Percentiles rank a stretch among this genome's conserved stretches.
phyloP scores from a whole-genome alignment of 148 eudicot species.

The Simmondsia chinensis region DNA sequence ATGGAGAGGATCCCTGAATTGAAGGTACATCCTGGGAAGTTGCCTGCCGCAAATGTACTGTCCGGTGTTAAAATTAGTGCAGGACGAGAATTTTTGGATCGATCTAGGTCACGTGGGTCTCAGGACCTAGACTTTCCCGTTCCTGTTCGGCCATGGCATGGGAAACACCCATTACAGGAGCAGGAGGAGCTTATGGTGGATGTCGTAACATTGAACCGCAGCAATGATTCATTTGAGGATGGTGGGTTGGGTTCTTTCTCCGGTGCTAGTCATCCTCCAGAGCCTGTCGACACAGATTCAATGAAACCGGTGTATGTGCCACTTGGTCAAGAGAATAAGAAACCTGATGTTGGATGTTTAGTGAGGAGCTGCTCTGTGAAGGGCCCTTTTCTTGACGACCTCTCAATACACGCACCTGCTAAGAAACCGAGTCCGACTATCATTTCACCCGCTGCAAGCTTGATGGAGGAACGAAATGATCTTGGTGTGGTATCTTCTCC shows the following conservation, averaged over 20 bases:
- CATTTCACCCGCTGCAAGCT: conserved; percentile 39
- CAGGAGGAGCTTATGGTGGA: conserved; percentile 50
- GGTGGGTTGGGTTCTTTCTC: conserved; percentile 41
- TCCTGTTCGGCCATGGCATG: conserved; percentile 41
- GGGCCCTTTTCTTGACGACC: conserved; percentile 70
- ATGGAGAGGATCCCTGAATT: conserved; percentile 59
- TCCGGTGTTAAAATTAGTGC: conserved; percentile 22
- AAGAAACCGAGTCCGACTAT: conserved; percentile 32
- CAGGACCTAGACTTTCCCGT: conserved; percentile 30
- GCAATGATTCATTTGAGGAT: conserved; percentile 49
- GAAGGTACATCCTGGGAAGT: conserved; percentile 27
- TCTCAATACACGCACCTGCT: conserved; percentile 35
- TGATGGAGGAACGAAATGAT: conserved; percentile 43
- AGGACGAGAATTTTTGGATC: conserved; percentile 28
- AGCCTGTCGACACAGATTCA: conserved; percentile 56
- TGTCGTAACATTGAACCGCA: conserved; percentile 32
- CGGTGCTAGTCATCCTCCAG: conserved; percentile 81
- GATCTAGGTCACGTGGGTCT: conserved; percentile 15
- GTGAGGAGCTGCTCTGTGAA: conserved; percentile 55
- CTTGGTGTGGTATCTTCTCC: conserved; percentile 26
- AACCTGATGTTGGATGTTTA: conserved; percentile 37
- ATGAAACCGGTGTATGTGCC: conserved; percentile 69
- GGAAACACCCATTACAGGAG: conserved; percentile 38
- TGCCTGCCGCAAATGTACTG: conserved; percentile 23
- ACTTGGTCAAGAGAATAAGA: conserved; percentile 50